phyloP scores from a whole-genome alignment of 768 basidiomycete species.

The Trichaptum fuscoviolaceum region DNA sequence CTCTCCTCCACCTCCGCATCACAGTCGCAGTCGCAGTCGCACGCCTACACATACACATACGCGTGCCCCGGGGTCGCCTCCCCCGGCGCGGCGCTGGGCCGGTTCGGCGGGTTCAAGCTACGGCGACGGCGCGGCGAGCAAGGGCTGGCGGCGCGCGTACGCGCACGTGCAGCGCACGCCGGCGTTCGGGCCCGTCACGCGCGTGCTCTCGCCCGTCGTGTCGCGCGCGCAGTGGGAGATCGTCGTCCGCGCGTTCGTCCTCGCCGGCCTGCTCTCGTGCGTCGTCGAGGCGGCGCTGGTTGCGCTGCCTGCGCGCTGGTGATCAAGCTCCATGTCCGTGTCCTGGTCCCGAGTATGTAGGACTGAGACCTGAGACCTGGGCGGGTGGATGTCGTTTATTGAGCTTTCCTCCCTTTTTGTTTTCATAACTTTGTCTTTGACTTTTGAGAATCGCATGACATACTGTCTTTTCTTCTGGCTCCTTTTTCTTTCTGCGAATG shows the following conservation, averaged over 20 bases:
- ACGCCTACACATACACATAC: slow-evolving; percentile 22
- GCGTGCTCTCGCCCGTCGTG: slow-evolving; percentile 62
- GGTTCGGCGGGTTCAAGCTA: slow-evolving; percentile 7
- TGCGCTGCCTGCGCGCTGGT: slow-evolving; percentile 29
- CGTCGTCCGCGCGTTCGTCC: slow-evolving; percentile 51
- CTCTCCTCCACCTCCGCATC: neutral
- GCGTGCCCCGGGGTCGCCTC: slow-evolving; percentile 22
- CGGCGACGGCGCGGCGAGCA: neutral
- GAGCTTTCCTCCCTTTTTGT: no score
- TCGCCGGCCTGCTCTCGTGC: slow-evolving; percentile 38
- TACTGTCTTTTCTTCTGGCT: neutral
- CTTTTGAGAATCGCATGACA: no score
- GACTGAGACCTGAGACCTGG: no score
- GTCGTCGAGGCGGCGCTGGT: slow-evolving; percentile 26
- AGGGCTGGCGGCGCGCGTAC: slow-evolving; percentile 4
- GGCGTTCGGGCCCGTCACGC: slow-evolving; percentile 69
- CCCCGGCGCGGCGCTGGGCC: slow-evolving; percentile 17
- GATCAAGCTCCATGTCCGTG: slow-evolving; percentile 35
- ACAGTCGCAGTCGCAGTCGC: slow-evolving; percentile 12
- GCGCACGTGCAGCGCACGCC: slow-evolving; percentile 52
- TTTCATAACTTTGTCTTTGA: no score
- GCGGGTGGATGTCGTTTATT: no score
- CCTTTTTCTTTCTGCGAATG: neutral
- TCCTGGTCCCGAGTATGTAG: slow-evolving; percentile 25
- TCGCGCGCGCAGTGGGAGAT: slow-evolving; percentile 85